Evolutionary conservation across 2,329 filamentous ascomycete species (phyloP).

Genomic region (Talaromyces piceae): DNA sequence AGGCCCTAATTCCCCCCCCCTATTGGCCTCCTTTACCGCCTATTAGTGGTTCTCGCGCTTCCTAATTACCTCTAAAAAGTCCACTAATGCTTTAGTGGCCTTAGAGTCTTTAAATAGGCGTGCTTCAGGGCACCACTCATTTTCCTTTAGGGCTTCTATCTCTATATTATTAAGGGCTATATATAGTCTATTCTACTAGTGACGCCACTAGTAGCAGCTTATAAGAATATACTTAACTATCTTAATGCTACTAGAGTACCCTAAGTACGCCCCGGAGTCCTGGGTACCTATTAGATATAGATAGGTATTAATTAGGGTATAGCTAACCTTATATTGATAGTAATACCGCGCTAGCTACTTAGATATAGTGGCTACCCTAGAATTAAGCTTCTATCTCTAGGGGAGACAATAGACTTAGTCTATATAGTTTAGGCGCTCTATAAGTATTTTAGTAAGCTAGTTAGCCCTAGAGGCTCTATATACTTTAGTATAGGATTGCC

Average conservation of each 20-base stretch:
- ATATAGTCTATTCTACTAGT: not conserved
- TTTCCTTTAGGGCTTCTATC: not conserved
- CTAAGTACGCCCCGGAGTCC: not conserved
- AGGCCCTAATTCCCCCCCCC: too few species aligned
- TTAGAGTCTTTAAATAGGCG: too few species aligned
- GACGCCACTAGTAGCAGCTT: not conserved
- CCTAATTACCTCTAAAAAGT: too few species aligned
- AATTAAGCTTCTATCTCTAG: not conserved
- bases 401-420: not conserved
- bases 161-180: not conserved
- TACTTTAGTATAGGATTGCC: too few species aligned
- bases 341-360: not conserved
- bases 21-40: too few species aligned
- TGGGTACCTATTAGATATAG: not conserved
- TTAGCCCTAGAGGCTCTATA: too few species aligned
- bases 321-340: constrained; percentile 1
- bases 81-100: too few species aligned
- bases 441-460: too few species aligned
- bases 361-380: not conserved
- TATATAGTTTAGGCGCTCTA: too few species aligned
- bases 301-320: constrained; percentile 1
- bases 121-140: not conserved
- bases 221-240: not conserved
- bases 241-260: not conserved
- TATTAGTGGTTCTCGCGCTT: too few species aligned